A percentile compares a stretch with the other conserved stretches of the same genome.
phyloP scores from a whole-genome alignment of 116 monocot genomes.

The Papilionanthe hybrid region DNA sequence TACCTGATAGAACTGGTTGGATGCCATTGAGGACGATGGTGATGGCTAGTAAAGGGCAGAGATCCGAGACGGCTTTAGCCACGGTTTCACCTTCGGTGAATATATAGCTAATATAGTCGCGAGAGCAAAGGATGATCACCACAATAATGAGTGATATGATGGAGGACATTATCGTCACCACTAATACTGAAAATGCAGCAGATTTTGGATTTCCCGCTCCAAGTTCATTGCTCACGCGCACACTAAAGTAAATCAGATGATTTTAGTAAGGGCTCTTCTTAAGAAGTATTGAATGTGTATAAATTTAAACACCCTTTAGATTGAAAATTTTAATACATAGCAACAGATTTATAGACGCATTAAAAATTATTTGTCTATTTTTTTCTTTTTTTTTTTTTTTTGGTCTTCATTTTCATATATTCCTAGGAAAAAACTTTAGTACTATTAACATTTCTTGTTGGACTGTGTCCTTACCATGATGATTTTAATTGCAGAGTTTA shows the following conservation, averaged over 20 bases:
- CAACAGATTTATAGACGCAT: too few species aligned
- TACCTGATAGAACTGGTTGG: slow-evolving; percentile 76
- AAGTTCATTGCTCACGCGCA: slow-evolving; percentile 88
- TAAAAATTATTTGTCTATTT: too few species aligned
- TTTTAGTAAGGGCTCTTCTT: too few species aligned
- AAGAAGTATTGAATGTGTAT: too few species aligned
- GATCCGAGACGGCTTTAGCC: slow-evolving; percentile 67
- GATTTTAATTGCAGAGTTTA: too few species aligned
- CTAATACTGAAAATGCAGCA: slow-evolving; percentile 74
- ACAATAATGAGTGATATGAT: slow-evolving; percentile 41
- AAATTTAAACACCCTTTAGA: too few species aligned
- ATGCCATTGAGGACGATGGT: slow-evolving; percentile 84
- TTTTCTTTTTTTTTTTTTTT: too few species aligned
- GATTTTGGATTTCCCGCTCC: slow-evolving; percentile 77
- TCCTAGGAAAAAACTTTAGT: too few species aligned
- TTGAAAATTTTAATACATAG: too few species aligned
- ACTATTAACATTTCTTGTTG: too few species aligned
- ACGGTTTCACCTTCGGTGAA: slow-evolving; percentile 83
- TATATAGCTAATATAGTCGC: slow-evolving; percentile 67
- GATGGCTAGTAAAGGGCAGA: slow-evolving; percentile 64
- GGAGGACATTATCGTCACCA: slow-evolving; percentile 50
- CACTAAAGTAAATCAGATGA: slow-evolving; percentile 24
- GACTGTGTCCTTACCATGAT: too few species aligned
- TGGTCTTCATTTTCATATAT: too few species aligned
- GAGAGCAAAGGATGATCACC: slow-evolving; percentile 31